A percentile compares a stretch with the other conserved stretches of the same genome.
Conservation (phyloP, 371 early-diverging fungal species). For the Paraphysoderma sedebokerense region DNA sequence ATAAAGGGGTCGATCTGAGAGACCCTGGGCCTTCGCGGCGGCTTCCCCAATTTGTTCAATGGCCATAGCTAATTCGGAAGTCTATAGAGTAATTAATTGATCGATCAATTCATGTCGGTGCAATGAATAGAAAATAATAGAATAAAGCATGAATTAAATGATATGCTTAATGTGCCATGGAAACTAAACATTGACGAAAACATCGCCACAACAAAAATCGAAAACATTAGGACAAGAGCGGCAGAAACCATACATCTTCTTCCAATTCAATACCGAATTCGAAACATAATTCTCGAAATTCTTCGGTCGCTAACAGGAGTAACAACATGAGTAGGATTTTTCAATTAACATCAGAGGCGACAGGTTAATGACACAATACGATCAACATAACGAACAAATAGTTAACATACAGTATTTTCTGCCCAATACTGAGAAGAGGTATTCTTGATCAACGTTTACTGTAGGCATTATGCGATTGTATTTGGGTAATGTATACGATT, state of each 20-base stretch:
- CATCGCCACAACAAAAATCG: too few species aligned
- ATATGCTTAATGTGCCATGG: too few species aligned
- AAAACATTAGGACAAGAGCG: too few species aligned
- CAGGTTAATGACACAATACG: neutral
- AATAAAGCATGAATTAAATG: too few species aligned
- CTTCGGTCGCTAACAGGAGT: slow-evolving; percentile 35
- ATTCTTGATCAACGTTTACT: slow-evolving; percentile 79
- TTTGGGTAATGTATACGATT: too few species aligned
- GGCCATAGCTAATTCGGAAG: slow-evolving; percentile 31
- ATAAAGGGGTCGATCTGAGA: slow-evolving; percentile 62
- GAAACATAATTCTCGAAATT: slow-evolving; percentile 96
- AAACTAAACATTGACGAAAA: too few species aligned
- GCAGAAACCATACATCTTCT: slow-evolving; percentile 55
- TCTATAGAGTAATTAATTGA: too few species aligned
- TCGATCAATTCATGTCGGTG: too few species aligned
- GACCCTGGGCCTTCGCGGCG: slow-evolving; percentile 25
- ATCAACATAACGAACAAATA: neutral
- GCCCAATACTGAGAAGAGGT: slow-evolving; percentile 65
- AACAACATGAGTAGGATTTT: neutral
- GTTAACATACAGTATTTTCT: slow-evolving; percentile 45
- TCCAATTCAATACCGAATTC: slow-evolving; percentile 99
- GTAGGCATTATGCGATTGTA: slow-evolving; percentile 56
- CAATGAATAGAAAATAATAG: too few species aligned
- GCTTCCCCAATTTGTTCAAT: slow-evolving; percentile 10
- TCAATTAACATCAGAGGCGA: neutral